Evolutionary conservation across 495 filamentous ascomycete species (phyloP).

Genomic region (Elaphomyces granulatus): DNA sequence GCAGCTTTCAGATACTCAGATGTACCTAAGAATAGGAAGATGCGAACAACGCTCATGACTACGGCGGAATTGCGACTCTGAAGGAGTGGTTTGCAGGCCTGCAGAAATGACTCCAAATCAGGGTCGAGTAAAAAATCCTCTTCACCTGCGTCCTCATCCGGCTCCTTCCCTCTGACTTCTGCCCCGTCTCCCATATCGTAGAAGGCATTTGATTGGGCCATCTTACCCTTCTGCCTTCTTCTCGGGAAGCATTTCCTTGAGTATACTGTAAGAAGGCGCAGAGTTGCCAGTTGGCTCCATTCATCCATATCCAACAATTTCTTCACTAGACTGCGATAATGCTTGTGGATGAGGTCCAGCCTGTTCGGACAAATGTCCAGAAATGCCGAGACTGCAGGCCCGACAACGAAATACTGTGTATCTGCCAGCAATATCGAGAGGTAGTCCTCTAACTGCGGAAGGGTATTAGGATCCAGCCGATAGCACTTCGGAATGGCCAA

Average conservation of each 20-base stretch:
- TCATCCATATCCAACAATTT: constrained; percentile 99
- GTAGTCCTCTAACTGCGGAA: constrained; percentile 73
- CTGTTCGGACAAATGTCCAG: constrained; percentile 76
- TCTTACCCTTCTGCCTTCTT: constrained; percentile 42
- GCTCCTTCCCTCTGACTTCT: constrained; percentile 18
- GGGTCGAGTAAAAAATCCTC: constrained; percentile 52
- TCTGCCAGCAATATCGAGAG: constrained; percentile 66
- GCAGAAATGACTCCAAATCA: constrained; percentile 71
- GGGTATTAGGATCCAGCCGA: constrained; percentile 71
- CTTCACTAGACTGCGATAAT: constrained; percentile 68
- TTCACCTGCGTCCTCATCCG: constrained; percentile 27
- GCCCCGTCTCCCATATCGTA: constrained; percentile 53
- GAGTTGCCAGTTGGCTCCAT: constrained; percentile 77
- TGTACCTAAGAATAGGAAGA: constrained; percentile 71
- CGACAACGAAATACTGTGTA: constrained; percentile 87
- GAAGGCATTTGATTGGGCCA: constrained; percentile 48
- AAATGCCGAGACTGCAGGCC: constrained; percentile 80
- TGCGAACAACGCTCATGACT: constrained; percentile 71
- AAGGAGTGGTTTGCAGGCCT: constrained; percentile 64
- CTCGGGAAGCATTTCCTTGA: constrained; percentile 78
- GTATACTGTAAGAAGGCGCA: constrained; percentile 71
- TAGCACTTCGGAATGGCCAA: constrained; percentile 97
- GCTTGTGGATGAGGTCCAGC: constrained; percentile 76
- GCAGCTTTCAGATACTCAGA: constrained; percentile 52
- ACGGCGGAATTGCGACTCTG: constrained; percentile 89